Evolutionary conservation across 2,329 filamentous ascomycete species (phyloP).

Genomic region (Neopestalotiopsis clavispora): DNA sequence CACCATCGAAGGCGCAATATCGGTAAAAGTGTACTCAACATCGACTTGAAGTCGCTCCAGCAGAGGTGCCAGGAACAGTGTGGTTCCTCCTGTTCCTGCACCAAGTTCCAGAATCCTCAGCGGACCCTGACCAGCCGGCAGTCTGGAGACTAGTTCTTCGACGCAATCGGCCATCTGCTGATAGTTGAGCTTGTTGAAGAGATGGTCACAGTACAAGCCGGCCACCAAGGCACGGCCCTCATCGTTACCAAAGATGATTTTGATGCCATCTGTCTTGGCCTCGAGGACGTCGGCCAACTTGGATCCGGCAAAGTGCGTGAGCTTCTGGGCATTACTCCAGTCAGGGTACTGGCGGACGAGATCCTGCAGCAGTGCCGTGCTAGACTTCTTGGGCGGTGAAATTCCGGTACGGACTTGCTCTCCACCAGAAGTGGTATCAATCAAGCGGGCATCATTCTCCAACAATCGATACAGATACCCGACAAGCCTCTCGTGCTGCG

Average conservation of each 20-base stretch:
- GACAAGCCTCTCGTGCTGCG: neutral
- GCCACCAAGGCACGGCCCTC: conserved; percentile 40
- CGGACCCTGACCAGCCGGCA: conserved; percentile 12
- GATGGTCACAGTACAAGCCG: conserved; percentile 39
- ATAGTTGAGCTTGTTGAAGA: conserved; percentile 34
- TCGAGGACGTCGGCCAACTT: conserved; percentile 22
- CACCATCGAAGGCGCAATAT: conserved; percentile 24
- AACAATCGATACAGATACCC: neutral
- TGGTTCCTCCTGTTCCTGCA: no score
- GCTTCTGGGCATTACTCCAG: neutral
- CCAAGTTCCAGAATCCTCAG: conserved; percentile 39
- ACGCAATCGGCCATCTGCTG: conserved; percentile 36
- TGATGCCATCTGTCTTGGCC: conserved; percentile 41
- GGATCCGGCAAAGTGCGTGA: neutral
- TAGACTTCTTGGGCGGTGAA: no score
- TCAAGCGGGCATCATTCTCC: neutral
- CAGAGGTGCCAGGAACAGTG: no score
- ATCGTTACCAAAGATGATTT: conserved; percentile 42
- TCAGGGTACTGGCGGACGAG: neutral
- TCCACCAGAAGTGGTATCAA: neutral
- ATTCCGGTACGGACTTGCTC: no score
- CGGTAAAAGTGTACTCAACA: no score
- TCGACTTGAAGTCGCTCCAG: no score
- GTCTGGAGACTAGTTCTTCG: conserved; percentile 18
- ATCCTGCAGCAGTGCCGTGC: neutral